Evolutionary conservation across 2,329 filamentous ascomycete genomes (phyloP).

Genomic region (Calonectria naviculata): DNA sequence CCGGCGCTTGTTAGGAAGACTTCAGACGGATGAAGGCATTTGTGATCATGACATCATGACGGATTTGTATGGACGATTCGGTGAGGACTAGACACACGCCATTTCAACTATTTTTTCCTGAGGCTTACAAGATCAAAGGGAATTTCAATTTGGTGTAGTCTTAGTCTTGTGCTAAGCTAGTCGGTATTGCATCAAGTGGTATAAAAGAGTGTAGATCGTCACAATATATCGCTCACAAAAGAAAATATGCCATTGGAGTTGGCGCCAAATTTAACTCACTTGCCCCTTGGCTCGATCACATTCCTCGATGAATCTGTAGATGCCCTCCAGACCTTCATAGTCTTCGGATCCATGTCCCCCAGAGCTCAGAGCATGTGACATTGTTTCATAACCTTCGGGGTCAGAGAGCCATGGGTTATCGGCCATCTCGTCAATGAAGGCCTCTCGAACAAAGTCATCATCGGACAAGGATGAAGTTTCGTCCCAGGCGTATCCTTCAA

Average conservation of each 20-base stretch:
- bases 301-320: conserved; percentile 69
- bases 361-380: conserved; percentile 60
- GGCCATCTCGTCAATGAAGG: conserved; percentile 55
- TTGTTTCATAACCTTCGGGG: conserved; percentile 60
- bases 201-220: conserved; percentile 41
- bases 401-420: conserved; percentile 62
- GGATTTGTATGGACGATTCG: not conserved
- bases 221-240: conserved; percentile 24
- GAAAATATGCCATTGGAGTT: conserved; percentile 26
- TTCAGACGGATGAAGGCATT: not conserved
- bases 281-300: conserved; percentile 59
- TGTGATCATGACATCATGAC: not conserved
- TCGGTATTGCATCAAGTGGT: conserved; percentile 28
- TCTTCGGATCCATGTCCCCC: conserved; percentile 58
- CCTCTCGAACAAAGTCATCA: conserved; percentile 51
- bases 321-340: conserved; percentile 66
- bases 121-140: conserved; percentile 27
- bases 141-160: conserved; percentile 35
- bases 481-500: conserved; percentile 54
- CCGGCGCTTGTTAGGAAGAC: not conserved
- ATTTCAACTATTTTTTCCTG: not conserved
- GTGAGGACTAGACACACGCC: not conserved
- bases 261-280: conserved; percentile 40
- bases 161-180: conserved; percentile 26
- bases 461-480: conserved; percentile 48